phyloP scores from a whole-genome alignment of 768 basidiomycete genomes.

The Wakefieldia striispora region DNA sequence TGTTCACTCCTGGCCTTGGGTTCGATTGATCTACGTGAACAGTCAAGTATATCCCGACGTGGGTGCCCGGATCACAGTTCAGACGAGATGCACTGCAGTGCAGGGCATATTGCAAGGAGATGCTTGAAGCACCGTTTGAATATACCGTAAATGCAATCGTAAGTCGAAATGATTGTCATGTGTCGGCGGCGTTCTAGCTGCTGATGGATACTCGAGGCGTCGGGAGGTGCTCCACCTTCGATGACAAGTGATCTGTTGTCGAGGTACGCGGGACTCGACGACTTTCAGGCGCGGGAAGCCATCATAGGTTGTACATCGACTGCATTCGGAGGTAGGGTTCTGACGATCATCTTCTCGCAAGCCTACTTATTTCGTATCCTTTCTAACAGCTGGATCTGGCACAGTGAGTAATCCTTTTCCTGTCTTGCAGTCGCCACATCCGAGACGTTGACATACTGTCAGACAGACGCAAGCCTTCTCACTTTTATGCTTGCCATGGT shows the following conservation, averaged over 20 bases:
- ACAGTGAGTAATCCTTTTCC: not conserved
- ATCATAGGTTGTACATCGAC: conserved; percentile 1
- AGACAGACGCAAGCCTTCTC: conserved; percentile 17
- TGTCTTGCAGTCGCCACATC: no score
- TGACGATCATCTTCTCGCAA: not conserved
- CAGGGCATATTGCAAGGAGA: conserved; percentile 21
- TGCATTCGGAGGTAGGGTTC: conserved; percentile 4
- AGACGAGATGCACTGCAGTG: conserved; percentile 5
- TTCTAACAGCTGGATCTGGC: not conserved
- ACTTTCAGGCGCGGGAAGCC: not conserved
- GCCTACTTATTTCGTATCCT: not conserved
- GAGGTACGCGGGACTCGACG: not conserved
- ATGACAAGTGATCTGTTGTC: conserved; percentile 1
- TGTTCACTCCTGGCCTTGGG: no score
- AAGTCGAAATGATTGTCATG: not conserved
- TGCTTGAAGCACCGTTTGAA: conserved; percentile 2
- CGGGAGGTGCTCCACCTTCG: not conserved
- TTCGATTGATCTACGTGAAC: no score
- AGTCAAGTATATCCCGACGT: conserved; percentile 9
- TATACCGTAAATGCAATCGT: not conserved
- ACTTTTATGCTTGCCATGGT: conserved; percentile 27
- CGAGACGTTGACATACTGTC: not conserved
- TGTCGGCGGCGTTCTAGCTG: not conserved
- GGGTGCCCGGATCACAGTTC: conserved; percentile 2
- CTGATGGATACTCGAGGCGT: not conserved